These are phyloP conservation scores for Ophiocordyceps robertsii DNA, from an alignment of 2,329 filamentous ascomycete genomes.

Conservation along the genomic window DNA sequence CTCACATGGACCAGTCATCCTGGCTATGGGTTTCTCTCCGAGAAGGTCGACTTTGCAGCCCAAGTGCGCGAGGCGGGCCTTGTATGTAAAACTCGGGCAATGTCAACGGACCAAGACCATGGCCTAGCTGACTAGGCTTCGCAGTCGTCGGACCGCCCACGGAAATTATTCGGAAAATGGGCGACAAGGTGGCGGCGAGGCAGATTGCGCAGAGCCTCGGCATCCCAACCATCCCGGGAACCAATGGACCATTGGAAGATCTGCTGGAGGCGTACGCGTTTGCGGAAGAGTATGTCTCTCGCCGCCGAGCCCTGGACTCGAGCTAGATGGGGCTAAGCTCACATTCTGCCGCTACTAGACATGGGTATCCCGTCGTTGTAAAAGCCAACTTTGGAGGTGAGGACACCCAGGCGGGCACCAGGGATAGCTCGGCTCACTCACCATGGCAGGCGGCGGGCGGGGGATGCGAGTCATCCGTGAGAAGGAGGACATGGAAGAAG, in stretches of 20 bases:
- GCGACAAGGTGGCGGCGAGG: slow-evolving; percentile 18
- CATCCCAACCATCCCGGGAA: background rate
- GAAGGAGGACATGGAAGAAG: background rate
- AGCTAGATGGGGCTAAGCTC: background rate
- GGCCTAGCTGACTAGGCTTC: background rate
- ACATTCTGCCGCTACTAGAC: background rate
- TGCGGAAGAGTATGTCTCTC: background rate
- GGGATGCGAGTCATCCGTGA: slow-evolving; percentile 17
- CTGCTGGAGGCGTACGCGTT: background rate
- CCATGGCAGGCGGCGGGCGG: slow-evolving; percentile 24
- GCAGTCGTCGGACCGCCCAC: slow-evolving; percentile 39
- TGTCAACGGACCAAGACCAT: background rate
- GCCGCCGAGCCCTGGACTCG: too few species aligned
- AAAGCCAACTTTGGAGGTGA: slow-evolving; percentile 15
- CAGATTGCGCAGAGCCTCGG: background rate
- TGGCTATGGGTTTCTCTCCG: slow-evolving; percentile 8
- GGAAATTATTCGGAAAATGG: slow-evolving; percentile 38
- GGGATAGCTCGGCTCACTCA: background rate
- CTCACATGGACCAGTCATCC: slow-evolving; percentile 1
- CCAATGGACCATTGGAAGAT: background rate
- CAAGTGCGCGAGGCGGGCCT: slow-evolving; percentile 37
- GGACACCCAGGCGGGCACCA: background rate
- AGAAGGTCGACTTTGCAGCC: slow-evolving; percentile 38
- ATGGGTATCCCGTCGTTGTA: slow-evolving; percentile 25
- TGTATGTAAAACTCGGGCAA: slow-evolving; percentile 15